These are phyloP conservation scores for Hanseniaspora lindneri DNA, from an alignment of 805 yeast genomes.

Conservation along the genomic window DNA sequence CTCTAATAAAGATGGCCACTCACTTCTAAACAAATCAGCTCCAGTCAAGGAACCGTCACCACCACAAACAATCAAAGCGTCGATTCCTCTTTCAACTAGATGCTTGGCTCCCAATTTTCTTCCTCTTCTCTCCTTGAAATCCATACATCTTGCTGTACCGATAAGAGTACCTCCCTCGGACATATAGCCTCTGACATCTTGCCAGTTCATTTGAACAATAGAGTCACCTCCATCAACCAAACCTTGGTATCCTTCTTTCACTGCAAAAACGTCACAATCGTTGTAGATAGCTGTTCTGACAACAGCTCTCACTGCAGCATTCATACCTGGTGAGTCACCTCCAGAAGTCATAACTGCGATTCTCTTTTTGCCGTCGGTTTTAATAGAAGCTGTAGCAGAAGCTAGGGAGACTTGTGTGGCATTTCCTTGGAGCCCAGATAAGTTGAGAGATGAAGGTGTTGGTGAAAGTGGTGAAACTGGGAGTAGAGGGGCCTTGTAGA, in stretches of 20 bases:
- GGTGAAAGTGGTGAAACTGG: slow-evolving; percentile 4
- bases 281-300: slow-evolving; percentile 80
- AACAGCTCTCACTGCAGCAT: slow-evolving; percentile 88
- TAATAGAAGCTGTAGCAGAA: not conserved
- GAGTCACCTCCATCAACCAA: slow-evolving; percentile 73
- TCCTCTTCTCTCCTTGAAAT: slow-evolving; percentile 75
- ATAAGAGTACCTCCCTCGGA: slow-evolving; percentile 89
- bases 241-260: slow-evolving; percentile 92
- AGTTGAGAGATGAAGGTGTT: not conserved
- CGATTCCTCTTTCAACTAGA: slow-evolving; percentile 77
- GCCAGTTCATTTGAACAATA: slow-evolving; percentile 76
- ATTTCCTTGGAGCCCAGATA: not conserved
- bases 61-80: slow-evolving; percentile 91
- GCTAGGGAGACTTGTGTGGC: not conserved
- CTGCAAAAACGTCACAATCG: slow-evolving; percentile 83
- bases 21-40: slow-evolving; percentile 85
- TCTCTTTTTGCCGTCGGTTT: slow-evolving; percentile 32
- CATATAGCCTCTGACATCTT: slow-evolving; percentile 88
- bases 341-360: slow-evolving; percentile 97
- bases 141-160: slow-evolving; percentile 90
- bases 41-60: slow-evolving; percentile 99
- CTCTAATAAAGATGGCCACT: slow-evolving; percentile 80
- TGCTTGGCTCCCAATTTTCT: slow-evolving; percentile 73
- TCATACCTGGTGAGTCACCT: slow-evolving; percentile 99
- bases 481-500: not conserved